phyloP scores from a whole-genome alignment of 2,329 filamentous ascomycete genomes.

The Venturia aucupariae region DNA sequence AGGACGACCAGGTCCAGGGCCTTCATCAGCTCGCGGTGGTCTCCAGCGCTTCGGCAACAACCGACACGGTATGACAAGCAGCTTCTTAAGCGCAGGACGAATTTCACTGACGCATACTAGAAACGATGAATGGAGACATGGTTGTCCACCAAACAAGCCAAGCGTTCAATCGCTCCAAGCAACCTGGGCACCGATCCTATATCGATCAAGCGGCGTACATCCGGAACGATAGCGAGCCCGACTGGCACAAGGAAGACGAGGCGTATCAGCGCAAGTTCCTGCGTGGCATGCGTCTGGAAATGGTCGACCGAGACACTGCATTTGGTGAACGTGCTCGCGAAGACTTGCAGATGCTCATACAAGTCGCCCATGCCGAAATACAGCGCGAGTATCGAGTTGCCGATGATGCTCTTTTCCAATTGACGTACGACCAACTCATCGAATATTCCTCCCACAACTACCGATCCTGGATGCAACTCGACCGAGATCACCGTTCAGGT shows the following conservation, averaged over 20 bases:
- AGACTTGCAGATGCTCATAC: neutral
- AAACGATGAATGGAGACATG: neutral
- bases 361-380: neutral
- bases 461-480: neutral
- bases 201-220: neutral
- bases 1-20: constrained; percentile 25
- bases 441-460: neutral
- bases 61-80: neutral
- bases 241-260: neutral
- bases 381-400: neutral
- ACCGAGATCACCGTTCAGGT: neutral
- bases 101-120: neutral
- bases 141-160: neutral
- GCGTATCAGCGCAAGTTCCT: neutral
- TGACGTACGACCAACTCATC: neutral
- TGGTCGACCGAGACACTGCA: neutral
- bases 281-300: neutral
- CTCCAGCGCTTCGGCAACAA: neutral
- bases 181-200: neutral
- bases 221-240: neutral
- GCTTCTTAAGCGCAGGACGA: neutral
- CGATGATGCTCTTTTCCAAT: neutral
- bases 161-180: neutral
- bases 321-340: neutral
- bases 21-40: constrained; percentile 27